Percentiles rank a stretch among this genome's conserved stretches.
These are phyloP conservation scores for Zygosaccharomyces pseudobailii DNA, from an alignment of 1,139 yeast genomes.

Conservation along the genomic window DNA sequence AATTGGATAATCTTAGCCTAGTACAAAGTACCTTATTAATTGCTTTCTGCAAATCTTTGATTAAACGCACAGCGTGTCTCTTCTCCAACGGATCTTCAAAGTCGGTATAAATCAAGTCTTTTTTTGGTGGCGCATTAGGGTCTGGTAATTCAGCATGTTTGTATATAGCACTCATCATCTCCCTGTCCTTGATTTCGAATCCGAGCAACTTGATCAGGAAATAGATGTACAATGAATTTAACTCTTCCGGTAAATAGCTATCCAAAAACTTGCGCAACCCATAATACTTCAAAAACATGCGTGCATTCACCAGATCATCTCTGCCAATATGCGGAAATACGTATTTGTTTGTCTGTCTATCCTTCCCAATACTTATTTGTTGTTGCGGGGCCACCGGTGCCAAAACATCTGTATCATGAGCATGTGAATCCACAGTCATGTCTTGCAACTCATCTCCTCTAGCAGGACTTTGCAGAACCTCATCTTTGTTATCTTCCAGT, in stretches of 20 bases:
- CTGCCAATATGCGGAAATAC: constrained; percentile 36
- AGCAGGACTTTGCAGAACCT: constrained; percentile 6
- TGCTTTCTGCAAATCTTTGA: constrained; percentile 52
- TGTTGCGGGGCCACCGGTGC: constrained; percentile 18
- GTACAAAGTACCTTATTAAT: constrained; percentile 54
- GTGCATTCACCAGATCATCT: constrained; percentile 45
- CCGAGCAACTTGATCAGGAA: constrained; percentile 49
- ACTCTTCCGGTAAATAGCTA: constrained; percentile 54
- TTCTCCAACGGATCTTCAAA: constrained; percentile 39
- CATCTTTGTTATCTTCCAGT: constrained; percentile 1
- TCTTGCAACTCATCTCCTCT: neutral
- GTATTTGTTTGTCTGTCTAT: constrained; percentile 32
- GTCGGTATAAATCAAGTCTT: constrained; percentile 21
- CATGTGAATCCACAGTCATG: constrained; percentile 1
- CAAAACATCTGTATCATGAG: constrained; percentile 6
- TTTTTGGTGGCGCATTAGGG: constrained; percentile 8
- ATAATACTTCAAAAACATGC: constrained; percentile 53
- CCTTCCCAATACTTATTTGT: constrained; percentile 24
- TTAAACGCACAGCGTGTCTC: constrained; percentile 44
- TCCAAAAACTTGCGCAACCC: constrained; percentile 60
- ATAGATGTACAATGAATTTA: constrained; percentile 50
- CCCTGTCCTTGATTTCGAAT: constrained; percentile 43
- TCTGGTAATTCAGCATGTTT: constrained; percentile 28
- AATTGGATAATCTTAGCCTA: constrained; percentile 49
- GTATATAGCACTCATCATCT: constrained; percentile 38